Conservation (phyloP, 1,139 yeast genomes). For the Kurtzmaniella quercitrusa region DNA sequence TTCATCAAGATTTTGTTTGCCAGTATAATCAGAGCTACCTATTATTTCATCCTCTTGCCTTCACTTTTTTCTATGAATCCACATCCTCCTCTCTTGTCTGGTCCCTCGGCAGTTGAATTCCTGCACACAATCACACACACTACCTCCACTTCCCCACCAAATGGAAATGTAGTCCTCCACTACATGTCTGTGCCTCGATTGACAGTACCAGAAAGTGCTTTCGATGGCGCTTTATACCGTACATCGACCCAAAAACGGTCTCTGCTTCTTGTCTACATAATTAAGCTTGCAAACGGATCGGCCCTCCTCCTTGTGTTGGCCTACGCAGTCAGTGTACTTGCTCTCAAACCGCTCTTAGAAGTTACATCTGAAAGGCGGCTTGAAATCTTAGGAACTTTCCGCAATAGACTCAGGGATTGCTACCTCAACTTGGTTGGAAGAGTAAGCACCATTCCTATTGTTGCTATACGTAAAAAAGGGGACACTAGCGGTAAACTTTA, state of each 20-base stretch:
- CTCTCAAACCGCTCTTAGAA: conserved; percentile 35
- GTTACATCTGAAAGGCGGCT: conserved; percentile 26
- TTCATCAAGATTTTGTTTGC: no score
- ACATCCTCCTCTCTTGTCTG: not conserved
- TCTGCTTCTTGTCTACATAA: conserved; percentile 23
- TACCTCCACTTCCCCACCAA: not conserved
- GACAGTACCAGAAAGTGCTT: conserved; percentile 44
- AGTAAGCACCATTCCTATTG: conserved; percentile 40
- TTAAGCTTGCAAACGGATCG: conserved; percentile 35
- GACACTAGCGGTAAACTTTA: conserved; percentile 29
- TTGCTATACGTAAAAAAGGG: conserved; percentile 24
- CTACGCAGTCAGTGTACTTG: conserved; percentile 31
- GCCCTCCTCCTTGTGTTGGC: conserved; percentile 27
- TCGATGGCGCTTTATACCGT: conserved; percentile 27
- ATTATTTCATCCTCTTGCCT: no score
- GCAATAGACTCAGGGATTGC: conserved; percentile 33
- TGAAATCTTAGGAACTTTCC: conserved; percentile 32
- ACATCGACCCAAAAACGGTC: conserved; percentile 19
- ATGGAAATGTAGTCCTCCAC: not conserved
- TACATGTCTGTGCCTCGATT: conserved; percentile 25
- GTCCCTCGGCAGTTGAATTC: not conserved
- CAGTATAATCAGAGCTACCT: no score
- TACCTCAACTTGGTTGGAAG: conserved; percentile 32
- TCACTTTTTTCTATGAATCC: no score
- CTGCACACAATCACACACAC: not conserved